Evolutionary conservation across 177 flowering plant genomes (phyloP), one percentile per base, ranked within the genome.

Genomic region (Vitis hybrid): DNA sequence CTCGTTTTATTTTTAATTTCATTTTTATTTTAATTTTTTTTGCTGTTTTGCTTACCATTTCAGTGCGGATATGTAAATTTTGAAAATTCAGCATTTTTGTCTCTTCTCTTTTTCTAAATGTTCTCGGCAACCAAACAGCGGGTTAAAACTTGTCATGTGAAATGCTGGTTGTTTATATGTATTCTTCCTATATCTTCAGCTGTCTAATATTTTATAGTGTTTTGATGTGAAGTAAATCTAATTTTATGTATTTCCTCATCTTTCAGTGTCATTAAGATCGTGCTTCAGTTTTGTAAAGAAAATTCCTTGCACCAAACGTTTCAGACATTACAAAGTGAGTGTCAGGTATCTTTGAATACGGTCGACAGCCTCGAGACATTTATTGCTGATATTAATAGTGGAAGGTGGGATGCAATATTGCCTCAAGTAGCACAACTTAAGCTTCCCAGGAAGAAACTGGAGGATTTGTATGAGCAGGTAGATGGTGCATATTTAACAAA

Each of bases 221-320:
- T 49, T 31, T 24, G 24, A 59, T 52, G 20, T 5, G n/a, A 66
- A 38, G 64, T 53, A 59, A 20, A 49, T 28, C 49, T 74, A 18
- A 68, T 59, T 7, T 44, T 8, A 50, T 38, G 11, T 20, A 1
- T 73, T 28, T 12, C 15, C 12, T 12, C 15, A 5, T 68, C 2
- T 31, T 84, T 83, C 97, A 96, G 98, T 84, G 98, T 94, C 65
- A 91, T 94, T 61, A 94, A 96, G 83, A 94, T 94, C 11, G 97
- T 96, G 80, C 95, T 96, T 57, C 99, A 96, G 65, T 96, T 94
- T 76, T 96, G 99, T 89, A 96, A 96, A 85, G 99, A 96, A 64
- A 90, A 96, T 68, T 94, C 98, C 17, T 76, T 96, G 85, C 89
- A 90, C 68, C 93, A 96, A 70, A 92, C 99, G 8, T 96, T 96